These are phyloP conservation scores for Letharia lupina DNA, from an alignment of 495 filamentous ascomycete genomes.

Conservation along the genomic window DNA sequence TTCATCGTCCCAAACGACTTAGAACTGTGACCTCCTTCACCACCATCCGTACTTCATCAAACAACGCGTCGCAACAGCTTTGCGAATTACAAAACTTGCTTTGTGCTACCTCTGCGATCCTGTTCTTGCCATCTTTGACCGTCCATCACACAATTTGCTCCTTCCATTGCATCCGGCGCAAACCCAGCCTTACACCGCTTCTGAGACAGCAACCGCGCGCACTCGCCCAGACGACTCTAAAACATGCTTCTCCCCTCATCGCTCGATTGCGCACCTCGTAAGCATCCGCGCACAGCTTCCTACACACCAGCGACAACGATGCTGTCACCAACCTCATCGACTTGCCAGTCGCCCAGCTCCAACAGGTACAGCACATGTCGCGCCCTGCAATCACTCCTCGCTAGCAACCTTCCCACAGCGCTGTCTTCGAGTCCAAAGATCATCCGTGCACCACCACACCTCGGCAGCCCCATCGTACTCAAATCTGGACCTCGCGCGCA, in stretches of 20 bases:
- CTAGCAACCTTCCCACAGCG: constrained; percentile 32
- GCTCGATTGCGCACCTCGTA: constrained; percentile 58
- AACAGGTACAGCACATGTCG: constrained; percentile 62
- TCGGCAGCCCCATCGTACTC: constrained; percentile 42
- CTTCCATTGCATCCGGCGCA: constrained; percentile 18
- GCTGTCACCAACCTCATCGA: constrained; percentile 53
- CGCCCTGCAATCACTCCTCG: constrained; percentile 60
- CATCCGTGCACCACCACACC: constrained; percentile 38
- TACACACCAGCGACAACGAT: constrained; percentile 39
- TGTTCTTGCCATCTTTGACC: not conserved
- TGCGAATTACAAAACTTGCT: not conserved
- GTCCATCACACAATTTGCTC: not conserved
- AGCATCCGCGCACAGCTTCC: constrained; percentile 36
- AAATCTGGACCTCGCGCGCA: constrained; percentile 32
- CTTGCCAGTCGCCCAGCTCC: constrained; percentile 51
- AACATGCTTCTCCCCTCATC: constrained; percentile 66
- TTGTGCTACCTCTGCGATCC: constrained; percentile 6
- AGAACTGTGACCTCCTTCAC: constrained; percentile 4
- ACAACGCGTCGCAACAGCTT: constrained; percentile 13
- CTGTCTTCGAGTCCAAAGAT: constrained; percentile 29
- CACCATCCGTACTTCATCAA: constrained; percentile 8
- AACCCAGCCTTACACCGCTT: constrained; percentile 9
- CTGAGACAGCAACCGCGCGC: constrained; percentile 1
- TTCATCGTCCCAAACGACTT: constrained; percentile 1
- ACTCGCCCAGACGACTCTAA: not conserved